Base-by-base conservation (phyloP, 2,329 filamentous ascomycete genomes). In the Neofusicoccum umdonicola region DNA sequence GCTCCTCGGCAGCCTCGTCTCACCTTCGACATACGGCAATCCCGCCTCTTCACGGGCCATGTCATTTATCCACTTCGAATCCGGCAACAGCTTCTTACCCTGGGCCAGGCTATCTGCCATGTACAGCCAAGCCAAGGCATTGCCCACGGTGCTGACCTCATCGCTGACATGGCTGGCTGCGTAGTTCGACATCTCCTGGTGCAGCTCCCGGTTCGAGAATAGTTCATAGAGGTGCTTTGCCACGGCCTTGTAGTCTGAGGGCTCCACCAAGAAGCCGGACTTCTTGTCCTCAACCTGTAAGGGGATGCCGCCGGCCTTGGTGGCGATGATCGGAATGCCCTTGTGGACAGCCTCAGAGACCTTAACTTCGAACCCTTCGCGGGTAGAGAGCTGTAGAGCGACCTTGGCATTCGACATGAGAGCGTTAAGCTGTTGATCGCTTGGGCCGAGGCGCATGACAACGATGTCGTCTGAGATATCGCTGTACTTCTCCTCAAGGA, bases 281-380 rank as follows among this genome's bases (percentile, higher is more conserved):
- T 90, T 85, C 41, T 82, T 82, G 70, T 93, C 80, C 74, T 90
- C 84, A 64, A 95, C 84, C 74, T 95, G 91, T 4, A 94, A 81
- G 0, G 91, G 90, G 62, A 95, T 93, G 11, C 91, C 91, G n/a
- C 91, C 91, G 1, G 88, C 88, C 19, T 83, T 82, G 1, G 89
- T 91, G 3, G 89, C 90, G 67, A 95, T 92, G 70, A 93, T 85
- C 1, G 91, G 91, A 2, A 89, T 86, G 13, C 91, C 91, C 50
- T 92, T 91, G 72, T 93, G 91, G 22, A 94, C 82, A 1, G 90
- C 91, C 77, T 95, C 92, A 0, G 89, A 92, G 4, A 95, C 90
- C 77, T 95, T 95, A 70, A 95, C 89, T 76, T 95, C 91, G 70
- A 95, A 95, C 0, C 91, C 91, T 73, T 95, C 91, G 41, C 90